A percentile compares a stretch with the other conserved stretches of the same genome.
Conservation (phyloP, 805 yeast genomes). For the Saturnispora sanitii region DNA sequence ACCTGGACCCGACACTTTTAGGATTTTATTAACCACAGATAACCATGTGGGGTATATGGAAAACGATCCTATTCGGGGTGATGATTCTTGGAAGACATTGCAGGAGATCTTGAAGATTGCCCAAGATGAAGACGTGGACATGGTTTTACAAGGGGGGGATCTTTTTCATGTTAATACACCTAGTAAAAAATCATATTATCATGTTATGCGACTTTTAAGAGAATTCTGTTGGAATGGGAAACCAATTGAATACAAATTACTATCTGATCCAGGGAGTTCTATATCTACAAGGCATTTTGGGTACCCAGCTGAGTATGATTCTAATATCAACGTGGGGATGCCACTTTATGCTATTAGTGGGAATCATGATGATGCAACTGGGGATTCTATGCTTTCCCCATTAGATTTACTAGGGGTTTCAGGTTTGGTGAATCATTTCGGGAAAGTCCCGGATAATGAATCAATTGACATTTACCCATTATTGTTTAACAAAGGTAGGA, state of each 20-base stretch:
- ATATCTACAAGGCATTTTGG: conserved; percentile 52
- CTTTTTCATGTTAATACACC: conserved; percentile 88
- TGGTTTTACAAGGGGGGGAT: conserved; percentile 89
- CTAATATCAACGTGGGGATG: conserved; percentile 75
- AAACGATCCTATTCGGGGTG: conserved; percentile 80
- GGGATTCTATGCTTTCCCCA: conserved; percentile 73
- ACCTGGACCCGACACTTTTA: conserved; percentile 56
- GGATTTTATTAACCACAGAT: conserved; percentile 81
- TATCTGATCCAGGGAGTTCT: conserved; percentile 66
- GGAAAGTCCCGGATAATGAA: conserved; percentile 69
- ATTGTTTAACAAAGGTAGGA: conserved; percentile 69
- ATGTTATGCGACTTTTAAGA: conserved; percentile 66
- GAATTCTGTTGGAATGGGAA: conserved; percentile 71
- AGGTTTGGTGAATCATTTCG: conserved; percentile 85
- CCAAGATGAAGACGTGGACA: conserved; percentile 61
- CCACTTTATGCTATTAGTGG: conserved; percentile 93
- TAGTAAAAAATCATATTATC: conserved; percentile 72
- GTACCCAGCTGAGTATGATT: conserved; percentile 81
- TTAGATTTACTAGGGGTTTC: conserved; percentile 73
- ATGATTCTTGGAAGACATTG: conserved; percentile 82
- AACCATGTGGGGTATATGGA: conserved; percentile 94
- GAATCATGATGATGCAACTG: conserved; percentile 94
- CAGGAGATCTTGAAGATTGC: conserved; percentile 75
- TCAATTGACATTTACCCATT: conserved; percentile 66
- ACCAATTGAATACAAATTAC: conserved; percentile 75